Base-by-base conservation (phyloP, 257 asterid species). In the Jaltomata sinuosa region DNA sequence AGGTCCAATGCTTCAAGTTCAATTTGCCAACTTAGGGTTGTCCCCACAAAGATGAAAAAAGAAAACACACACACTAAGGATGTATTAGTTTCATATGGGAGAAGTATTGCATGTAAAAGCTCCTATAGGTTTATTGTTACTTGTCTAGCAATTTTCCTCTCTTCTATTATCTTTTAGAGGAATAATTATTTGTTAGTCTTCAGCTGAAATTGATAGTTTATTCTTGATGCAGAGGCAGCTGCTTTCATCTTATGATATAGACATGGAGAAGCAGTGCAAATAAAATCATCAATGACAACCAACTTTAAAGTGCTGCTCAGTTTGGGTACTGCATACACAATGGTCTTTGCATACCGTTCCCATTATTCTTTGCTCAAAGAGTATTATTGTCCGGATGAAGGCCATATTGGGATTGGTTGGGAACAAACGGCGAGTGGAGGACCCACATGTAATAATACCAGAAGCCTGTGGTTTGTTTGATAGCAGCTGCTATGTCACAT, bases 231-330 rank as follows among this genome's bases (percentile, higher is more conserved):
- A 93, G 97, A 91, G 90, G 88, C 86, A 85, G 87, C 80, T 91
- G 68, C 93, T 93, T 80, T 93, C 94, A 18, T 88, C 94, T 7
- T 85, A 85, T 49, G 97, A 93, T 86, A 86, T 88, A 62, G 94
- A 89, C 72, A 61, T 83, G 2, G 91, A 88, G 87, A 85, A 88
- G 88, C 89, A 79, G 85, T 57, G 85, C 72, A 80, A 83, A 90
- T 54, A 83, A 89, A 85, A 19, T 89, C 84, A 80, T 84, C 89
- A 84, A 87, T 49, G 88, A 81, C 52, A 68, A 87, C 71, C 87
- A 84, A 84, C 86, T 91, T 34, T 85, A 85, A 77, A 88, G 85
- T 74, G 89, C 87, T 8, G 79, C 88, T 79, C 89, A 85, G 85
- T 81, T 59, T 25, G 87, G 87, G 22, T 31, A 65, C 80, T 82